Conservation (phyloP, 257 asterid species). For the Rhazya stricta region DNA sequence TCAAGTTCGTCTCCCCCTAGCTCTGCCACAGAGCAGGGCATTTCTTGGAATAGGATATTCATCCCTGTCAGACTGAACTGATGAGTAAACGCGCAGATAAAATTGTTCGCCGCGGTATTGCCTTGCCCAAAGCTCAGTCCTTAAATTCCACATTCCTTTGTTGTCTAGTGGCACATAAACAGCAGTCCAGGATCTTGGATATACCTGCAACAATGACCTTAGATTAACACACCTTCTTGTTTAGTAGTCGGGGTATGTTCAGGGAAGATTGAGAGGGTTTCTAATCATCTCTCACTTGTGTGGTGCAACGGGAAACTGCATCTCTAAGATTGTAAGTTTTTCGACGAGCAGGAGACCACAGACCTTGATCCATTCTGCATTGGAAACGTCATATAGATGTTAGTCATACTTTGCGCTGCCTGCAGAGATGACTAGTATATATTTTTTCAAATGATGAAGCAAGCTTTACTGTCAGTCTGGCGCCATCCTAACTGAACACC, state of each 20-base stretch:
- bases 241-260: background rate
- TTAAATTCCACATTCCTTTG: conserved; percentile 80
- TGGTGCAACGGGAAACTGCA: conserved; percentile 60
- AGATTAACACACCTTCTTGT: conserved; percentile 16
- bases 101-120: conserved; percentile 72
- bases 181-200: conserved; percentile 74
- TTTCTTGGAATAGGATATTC: conserved; percentile 57
- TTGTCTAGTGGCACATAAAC: conserved; percentile 62
- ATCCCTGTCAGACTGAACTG: conserved; percentile 41
- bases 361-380: conserved; percentile 57
- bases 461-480: background rate
- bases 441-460: too few relatives aligned
- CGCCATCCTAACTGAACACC: background rate
- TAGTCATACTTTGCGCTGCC: background rate
- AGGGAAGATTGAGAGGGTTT: background rate
- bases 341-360: conserved; percentile 48
- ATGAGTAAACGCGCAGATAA: conserved; percentile 57
- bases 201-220: conserved; percentile 38
- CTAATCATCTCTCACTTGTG: conserved; percentile 33
- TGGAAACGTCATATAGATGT: too few relatives aligned
- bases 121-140: conserved; percentile 62
- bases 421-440: background rate
- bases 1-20: conserved; percentile 20
- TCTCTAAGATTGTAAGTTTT: conserved; percentile 55
- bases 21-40: conserved; percentile 66